A percentile compares a stretch with the other conserved stretches of the same genome.
phyloP scores from a whole-genome alignment of 371 early-diverging fungal genomes.

The Circinella minor region DNA sequence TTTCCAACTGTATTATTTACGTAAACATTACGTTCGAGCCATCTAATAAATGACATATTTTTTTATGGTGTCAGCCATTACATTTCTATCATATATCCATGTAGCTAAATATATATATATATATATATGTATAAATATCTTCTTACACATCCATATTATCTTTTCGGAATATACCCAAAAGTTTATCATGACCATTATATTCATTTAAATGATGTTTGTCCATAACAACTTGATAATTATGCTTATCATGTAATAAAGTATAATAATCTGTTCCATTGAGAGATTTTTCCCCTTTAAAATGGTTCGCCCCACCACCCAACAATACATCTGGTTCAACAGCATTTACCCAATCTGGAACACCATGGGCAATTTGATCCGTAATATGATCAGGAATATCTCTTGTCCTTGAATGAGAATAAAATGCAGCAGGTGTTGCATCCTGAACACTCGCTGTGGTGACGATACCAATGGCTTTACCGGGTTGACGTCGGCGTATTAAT shows the following conservation, averaged over 20 bases:
- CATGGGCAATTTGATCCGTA: slow-evolving; percentile 67
- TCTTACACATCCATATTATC: slow-evolving; percentile 62
- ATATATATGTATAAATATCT: no score
- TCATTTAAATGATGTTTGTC: slow-evolving; percentile 54
- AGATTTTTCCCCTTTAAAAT: slow-evolving; percentile 55
- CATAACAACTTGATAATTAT: slow-evolving; percentile 65
- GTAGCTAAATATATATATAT: no score
- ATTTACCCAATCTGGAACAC: slow-evolving; percentile 39
- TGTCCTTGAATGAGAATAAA: slow-evolving; percentile 64
- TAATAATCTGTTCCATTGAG: slow-evolving; percentile 66
- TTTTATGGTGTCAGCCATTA: no score
- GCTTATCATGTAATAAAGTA: slow-evolving; percentile 41
- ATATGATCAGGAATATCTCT: slow-evolving; percentile 58
- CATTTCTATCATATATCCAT: no score
- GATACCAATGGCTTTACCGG: slow-evolving; percentile 71
- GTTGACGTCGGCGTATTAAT: slow-evolving; percentile 69
- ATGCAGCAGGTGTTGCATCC: slow-evolving; percentile 79
- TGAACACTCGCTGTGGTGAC: slow-evolving; percentile 68
- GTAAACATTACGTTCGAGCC: slow-evolving; percentile 72
- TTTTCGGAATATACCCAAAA: slow-evolving; percentile 73
- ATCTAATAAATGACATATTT: slow-evolving; percentile 24
- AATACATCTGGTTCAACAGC: slow-evolving; percentile 69
- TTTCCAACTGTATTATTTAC: slow-evolving; percentile 55
- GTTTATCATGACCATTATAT: slow-evolving; percentile 57
- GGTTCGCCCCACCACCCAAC: slow-evolving; percentile 69